A percentile compares a stretch with the other conserved stretches of the same genome.
These are phyloP conservation scores for Claviceps monticola DNA, from an alignment of 2,329 filamentous ascomycete species.

Conservation along the genomic window DNA sequence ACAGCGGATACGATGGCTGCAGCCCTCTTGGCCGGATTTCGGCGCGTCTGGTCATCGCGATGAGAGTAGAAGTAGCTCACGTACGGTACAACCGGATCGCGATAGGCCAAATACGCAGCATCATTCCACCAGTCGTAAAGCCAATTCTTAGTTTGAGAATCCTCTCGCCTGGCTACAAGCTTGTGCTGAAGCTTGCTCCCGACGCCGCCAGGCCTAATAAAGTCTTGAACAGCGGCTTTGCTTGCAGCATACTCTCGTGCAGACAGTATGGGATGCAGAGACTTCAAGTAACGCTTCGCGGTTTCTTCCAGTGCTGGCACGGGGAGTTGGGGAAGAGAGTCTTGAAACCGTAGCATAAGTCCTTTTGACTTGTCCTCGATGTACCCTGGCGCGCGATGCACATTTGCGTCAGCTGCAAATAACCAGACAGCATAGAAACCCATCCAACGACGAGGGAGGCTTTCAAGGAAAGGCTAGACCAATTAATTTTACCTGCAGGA, in stretches of 20 bases:
- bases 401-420: background rate
- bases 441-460: background rate
- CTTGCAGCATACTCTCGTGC: constrained; percentile 55
- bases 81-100: constrained; percentile 92
- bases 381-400: constrained; percentile 45
- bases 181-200: constrained; percentile 81
- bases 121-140: constrained; percentile 98
- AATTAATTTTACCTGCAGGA: constrained; percentile 27
- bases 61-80: constrained; percentile 99
- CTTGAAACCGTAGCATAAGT: constrained; percentile 71
- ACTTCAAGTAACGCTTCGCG: constrained; percentile 65
- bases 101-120: constrained; percentile 79
- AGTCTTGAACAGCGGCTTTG: constrained; percentile 75
- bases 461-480: background rate
- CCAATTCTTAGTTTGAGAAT: constrained; percentile 83
- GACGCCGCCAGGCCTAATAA: constrained; percentile 72
- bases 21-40: constrained; percentile 82
- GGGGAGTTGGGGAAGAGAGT: constrained; percentile 67
- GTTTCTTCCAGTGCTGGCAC: constrained; percentile 77
- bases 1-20: constrained; percentile 77
- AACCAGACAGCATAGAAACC: background rate
- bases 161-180: constrained; percentile 62
- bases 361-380: constrained; percentile 68
- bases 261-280: constrained; percentile 60
- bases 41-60: constrained; percentile 76